Conservation (phyloP, 2,329 filamentous ascomycete species). For the Aspergillus sp. region DNA sequence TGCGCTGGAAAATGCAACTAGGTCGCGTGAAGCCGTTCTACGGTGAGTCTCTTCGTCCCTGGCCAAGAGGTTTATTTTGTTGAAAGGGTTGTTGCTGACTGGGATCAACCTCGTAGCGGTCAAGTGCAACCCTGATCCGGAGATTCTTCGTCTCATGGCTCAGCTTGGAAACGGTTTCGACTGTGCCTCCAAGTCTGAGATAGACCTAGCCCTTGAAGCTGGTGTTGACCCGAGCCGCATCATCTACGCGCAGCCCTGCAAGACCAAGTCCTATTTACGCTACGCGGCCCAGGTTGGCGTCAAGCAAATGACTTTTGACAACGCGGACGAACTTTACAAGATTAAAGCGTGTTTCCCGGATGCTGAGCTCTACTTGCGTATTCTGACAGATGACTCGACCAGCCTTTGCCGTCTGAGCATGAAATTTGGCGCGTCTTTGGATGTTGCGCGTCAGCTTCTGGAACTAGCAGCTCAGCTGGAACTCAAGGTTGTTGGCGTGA, state of each 20-base stretch:
- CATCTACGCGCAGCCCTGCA: conserved; percentile 98
- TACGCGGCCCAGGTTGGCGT: conserved; percentile 78
- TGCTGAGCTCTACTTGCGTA: conserved; percentile 87
- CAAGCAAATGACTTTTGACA: conserved; percentile 99
- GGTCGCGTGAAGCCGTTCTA: conserved; percentile 93
- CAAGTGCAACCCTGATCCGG: conserved; percentile 95
- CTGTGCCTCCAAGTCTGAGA: conserved; percentile 95
- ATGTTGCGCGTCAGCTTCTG: conserved; percentile 68
- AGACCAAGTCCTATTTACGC: conserved; percentile 95
- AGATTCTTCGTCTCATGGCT: conserved; percentile 79
- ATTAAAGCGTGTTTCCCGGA: conserved; percentile 84
- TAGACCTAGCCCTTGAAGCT: conserved; percentile 78
- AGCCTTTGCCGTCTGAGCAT: conserved; percentile 91
- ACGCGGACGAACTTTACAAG: conserved; percentile 95
- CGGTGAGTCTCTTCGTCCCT: conserved; percentile 48
- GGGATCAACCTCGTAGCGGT: conserved; percentile 53
- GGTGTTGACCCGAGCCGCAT: conserved; percentile 82
- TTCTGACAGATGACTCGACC: conserved; percentile 90
- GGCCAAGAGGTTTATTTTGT: no score
- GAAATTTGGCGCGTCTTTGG: conserved; percentile 91
- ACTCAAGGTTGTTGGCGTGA: conserved; percentile 88
- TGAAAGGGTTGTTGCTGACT: conserved; percentile 2
- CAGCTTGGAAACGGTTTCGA: conserved; percentile 91
- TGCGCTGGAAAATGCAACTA: conserved; percentile 95
- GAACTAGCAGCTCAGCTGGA: conserved; percentile 70